phyloP scores from a whole-genome alignment of 2,329 filamentous ascomycete species.

The Calycina marina region DNA sequence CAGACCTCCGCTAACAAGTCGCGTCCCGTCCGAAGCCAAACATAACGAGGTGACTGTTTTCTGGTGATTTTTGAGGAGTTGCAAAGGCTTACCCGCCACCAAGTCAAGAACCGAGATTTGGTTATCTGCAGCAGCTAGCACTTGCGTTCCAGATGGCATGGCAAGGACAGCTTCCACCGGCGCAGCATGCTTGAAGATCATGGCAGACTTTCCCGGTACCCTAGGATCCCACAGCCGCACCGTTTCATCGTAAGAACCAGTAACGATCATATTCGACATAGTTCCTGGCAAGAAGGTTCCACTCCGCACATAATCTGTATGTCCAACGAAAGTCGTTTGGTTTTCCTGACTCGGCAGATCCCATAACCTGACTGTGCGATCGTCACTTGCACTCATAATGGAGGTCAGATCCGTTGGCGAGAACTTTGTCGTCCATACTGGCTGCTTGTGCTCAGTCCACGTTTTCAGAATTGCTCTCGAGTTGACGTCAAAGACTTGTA shows the following conservation, averaged over 20 bases:
- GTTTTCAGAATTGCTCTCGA: constrained; percentile 88
- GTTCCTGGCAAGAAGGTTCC: constrained; percentile 71
- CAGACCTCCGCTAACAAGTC: constrained; percentile 75
- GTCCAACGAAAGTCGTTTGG: constrained; percentile 66
- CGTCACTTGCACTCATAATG: constrained; percentile 81
- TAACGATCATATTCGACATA: constrained; percentile 60
- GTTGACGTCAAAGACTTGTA: constrained; percentile 89
- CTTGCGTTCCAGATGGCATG: constrained; percentile 70
- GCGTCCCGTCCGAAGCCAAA: constrained; percentile 63
- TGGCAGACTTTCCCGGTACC: constrained; percentile 53
- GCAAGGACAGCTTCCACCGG: constrained; percentile 81
- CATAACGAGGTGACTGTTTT: constrained; percentile 89
- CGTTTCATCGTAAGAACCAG: constrained; percentile 88
- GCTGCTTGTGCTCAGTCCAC: constrained; percentile 88
- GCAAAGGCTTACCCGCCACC: constrained; percentile 75
- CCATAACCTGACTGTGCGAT: constrained; percentile 87
- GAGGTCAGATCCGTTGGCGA: constrained; percentile 78
- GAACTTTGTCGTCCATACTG: constrained; percentile 84
- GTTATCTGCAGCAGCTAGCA: constrained; percentile 74
- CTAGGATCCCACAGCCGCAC: constrained; percentile 89
- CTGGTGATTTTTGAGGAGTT: constrained; percentile 84
- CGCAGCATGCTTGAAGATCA: constrained; percentile 90
- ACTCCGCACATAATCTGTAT: constrained; percentile 82
- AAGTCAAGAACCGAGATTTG: constrained; percentile 85
- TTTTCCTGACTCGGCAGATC: constrained; percentile 72